These are phyloP conservation scores for Dysphania ambrosioides DNA, from an alignment of 148 eudicot species.

Conservation along the genomic window DNA sequence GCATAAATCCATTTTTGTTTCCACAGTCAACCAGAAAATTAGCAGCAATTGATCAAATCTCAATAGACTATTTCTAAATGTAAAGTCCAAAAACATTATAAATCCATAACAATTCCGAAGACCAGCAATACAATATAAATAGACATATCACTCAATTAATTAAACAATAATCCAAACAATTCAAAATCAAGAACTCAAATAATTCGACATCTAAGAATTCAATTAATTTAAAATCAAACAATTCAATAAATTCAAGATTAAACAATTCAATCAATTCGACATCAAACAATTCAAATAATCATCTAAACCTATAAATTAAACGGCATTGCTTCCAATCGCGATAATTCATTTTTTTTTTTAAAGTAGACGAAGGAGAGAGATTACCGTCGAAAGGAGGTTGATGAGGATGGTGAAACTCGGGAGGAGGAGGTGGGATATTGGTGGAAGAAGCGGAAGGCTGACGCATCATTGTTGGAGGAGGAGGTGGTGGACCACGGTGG, in stretches of 20 bases:
- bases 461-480: constrained; percentile 61
- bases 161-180: no score
- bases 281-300: not conserved
- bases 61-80: not conserved
- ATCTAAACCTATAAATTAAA: no score
- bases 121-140: no score
- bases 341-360: no score
- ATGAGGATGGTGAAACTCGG: constrained; percentile 50
- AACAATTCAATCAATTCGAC: no score
- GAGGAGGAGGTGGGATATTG: constrained; percentile 37
- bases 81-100: no score
- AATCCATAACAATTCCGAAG: no score
- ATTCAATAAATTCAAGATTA: no score
- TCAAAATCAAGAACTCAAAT: no score
- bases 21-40: not conserved
- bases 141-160: not conserved
- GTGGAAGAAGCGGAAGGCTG: constrained; percentile 57
- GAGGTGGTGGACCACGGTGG: constrained; percentile 52
- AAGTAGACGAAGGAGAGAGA: constrained; percentile 2
- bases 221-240: no score
- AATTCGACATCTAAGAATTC: no score
- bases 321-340: not conserved
- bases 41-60: not conserved
- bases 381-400: constrained; percentile 53
- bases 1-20: no score